Evolutionary conservation across 768 basidiomycete genomes (phyloP).

Genomic region (Suillus subaureus): DNA sequence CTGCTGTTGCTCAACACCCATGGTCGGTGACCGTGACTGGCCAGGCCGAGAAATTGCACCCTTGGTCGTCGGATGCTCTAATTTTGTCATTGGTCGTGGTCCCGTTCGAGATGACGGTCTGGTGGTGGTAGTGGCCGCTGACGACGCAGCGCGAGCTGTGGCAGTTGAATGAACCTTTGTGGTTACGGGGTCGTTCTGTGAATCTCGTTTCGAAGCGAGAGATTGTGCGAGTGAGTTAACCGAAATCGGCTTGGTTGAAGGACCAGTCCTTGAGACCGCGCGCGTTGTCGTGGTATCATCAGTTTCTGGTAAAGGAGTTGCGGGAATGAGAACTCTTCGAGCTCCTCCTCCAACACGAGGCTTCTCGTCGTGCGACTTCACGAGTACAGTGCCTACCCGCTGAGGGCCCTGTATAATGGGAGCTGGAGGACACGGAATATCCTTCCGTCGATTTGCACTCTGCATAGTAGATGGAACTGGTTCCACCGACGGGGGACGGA

Average conservation of each 20-base stretch:
- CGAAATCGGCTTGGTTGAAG: background rate
- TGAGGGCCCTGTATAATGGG: conserved; percentile 9
- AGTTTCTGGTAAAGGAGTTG: conserved; percentile 2
- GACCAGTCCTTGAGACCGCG: background rate
- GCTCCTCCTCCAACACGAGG: conserved; percentile 24
- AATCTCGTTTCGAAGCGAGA: background rate
- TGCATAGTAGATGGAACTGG: background rate
- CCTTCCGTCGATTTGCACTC: background rate
- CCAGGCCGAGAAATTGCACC: background rate
- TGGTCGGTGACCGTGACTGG: background rate
- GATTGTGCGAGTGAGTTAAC: background rate
- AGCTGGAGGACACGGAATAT: background rate
- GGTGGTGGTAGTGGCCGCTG: background rate
- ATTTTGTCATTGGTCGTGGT: too few relatives aligned
- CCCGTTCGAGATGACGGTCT: background rate
- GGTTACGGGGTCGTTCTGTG: background rate
- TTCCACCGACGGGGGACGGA: conserved; percentile 2
- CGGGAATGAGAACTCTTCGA: conserved; percentile 34
- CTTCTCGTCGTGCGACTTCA: conserved; percentile 8
- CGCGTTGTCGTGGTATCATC: background rate
- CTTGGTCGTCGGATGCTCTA: background rate
- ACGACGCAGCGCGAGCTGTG: background rate
- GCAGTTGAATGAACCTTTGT: background rate
- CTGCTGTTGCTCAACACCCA: background rate
- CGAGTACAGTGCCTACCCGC: conserved; percentile 1